Percentiles rank a stretch among this genome's conserved stretches.
phyloP scores from a whole-genome alignment of 1,284 basidiomycete species.

The Cryptococcus jaspeensis region DNA sequence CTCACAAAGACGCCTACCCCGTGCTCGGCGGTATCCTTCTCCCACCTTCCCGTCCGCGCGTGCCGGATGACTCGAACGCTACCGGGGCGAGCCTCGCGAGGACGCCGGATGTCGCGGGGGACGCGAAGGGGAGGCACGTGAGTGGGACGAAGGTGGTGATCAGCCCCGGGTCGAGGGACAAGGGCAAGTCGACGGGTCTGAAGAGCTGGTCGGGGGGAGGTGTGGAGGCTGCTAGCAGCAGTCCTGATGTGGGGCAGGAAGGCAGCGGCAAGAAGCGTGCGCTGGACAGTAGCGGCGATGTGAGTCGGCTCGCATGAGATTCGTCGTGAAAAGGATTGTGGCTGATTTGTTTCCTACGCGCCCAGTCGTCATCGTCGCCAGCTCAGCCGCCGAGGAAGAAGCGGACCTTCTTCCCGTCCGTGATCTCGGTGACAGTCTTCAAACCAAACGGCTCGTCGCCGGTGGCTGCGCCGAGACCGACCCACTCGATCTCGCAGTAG shows the following conservation, averaged over 20 bases:
- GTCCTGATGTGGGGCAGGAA: background rate
- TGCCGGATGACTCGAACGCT: no score
- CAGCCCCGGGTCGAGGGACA: no score
- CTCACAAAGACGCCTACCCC: no score
- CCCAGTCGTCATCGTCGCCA: conserved; percentile 10
- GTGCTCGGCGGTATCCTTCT: no score
- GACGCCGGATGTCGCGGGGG: no score
- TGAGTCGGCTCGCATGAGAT: background rate
- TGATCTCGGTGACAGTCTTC: conserved; percentile 5
- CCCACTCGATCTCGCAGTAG: conserved; percentile 4
- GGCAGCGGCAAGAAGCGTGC: conserved; percentile 4
- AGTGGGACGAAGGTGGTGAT: no score
- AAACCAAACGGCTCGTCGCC: background rate
- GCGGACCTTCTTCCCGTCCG: conserved; percentile 14
- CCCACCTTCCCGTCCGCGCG: no score
- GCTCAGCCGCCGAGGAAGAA: conserved; percentile 9
- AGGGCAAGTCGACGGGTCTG: no score
- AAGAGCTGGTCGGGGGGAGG: no score
- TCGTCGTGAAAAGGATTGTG: background rate
- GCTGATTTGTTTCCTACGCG: background rate
- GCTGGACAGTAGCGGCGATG: conserved; percentile 2
- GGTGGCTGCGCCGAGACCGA: conserved; percentile 4
- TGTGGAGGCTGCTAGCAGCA: no score
- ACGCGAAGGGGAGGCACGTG: no score
- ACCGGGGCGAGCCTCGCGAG: no score